Base-by-base conservation (phyloP, 129 eudicot genomes). In the Rutidosis leptorrhynchoides region DNA sequence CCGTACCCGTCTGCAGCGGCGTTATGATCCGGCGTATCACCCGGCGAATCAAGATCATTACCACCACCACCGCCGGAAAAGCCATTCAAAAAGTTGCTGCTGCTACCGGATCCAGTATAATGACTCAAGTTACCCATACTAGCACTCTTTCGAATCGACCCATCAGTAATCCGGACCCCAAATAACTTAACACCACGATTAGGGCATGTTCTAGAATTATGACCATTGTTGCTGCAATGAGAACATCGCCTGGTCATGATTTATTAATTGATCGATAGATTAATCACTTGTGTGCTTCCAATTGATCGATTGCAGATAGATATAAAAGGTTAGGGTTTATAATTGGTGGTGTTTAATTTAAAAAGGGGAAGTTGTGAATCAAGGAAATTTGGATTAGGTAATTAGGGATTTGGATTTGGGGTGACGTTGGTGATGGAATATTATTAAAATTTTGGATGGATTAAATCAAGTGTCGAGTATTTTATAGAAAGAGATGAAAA, bases 181-280 rank as follows among this genome's bases (percentile, higher is more conserved):
- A 92, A 92, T 7, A 92, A 67, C 89, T 88, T 92, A 28, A 92
- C 82, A 0, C 98, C 98, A 4, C 97, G 81, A 71, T 91, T 91
- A 56, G 98, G 98, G 70, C 98, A 92, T 19, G 98, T 92, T 54
- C 98, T 55, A 0, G 98, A 85, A 76, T 92, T 92, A 74, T 92
- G 98, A n/a, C 98, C 98, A 74, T 92, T 92, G 75, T 83, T 75
- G 45, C 98, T 82, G 83, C 98, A 92, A 83, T 92, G 98, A 68
- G 98, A 92, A 65, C 98, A 92, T 51, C 91, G 78, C 23, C 98
- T 65, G 1, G 96, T 92, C 98, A 88, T 92, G 16, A 46, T 43
- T 57, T 70, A n/a, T n/a, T 92, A 12, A 46, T 43, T 57, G 35
- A 64, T 64, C 27, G 19, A 46, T 10, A 45, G 65, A 73, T 54